These are phyloP conservation scores for Podaxis carcinomalis DNA, from an alignment of 768 basidiomycete genomes.

Conservation along the genomic window DNA sequence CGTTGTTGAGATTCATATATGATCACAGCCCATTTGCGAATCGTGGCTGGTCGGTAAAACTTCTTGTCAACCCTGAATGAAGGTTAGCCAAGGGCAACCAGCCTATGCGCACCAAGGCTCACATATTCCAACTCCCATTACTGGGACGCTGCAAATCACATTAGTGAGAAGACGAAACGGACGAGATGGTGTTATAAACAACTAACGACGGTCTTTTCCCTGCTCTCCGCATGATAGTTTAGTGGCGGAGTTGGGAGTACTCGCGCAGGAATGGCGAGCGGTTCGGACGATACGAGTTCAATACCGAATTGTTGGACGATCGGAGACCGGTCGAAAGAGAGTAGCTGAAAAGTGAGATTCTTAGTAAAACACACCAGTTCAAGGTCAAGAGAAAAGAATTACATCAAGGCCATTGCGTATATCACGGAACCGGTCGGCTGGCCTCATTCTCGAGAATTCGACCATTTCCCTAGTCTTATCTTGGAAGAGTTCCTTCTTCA, in stretches of 20 bases:
- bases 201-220: conserved; percentile 49
- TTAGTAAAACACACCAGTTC: not conserved
- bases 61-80: conserved; percentile 62
- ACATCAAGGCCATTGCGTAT: conserved; percentile 52
- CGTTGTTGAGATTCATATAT: conserved; percentile 56
- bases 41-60: conserved; percentile 49
- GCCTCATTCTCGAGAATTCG: conserved; percentile 63
- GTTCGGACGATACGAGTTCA: conserved; percentile 39
- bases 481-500: conserved; percentile 65
- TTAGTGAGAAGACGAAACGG: not conserved
- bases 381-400: not conserved
- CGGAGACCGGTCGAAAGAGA: conserved; percentile 63
- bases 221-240: conserved; percentile 53
- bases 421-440: conserved; percentile 50
- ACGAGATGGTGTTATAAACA: conserved; percentile 15
- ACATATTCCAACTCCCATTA: conserved; percentile 71
- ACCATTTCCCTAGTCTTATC: conserved; percentile 66
- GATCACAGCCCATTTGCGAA: conserved; percentile 61
- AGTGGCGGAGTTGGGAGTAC: conserved; percentile 56
- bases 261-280: conserved; percentile 50
- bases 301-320: conserved; percentile 68
- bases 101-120: conserved; percentile 22
- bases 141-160: conserved; percentile 39
- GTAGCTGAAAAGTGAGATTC: conserved; percentile 29
- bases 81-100: conserved; percentile 12